Evolutionary conservation across 2,329 filamentous ascomycete genomes (phyloP).

Genomic region (Anisogramma anomala): DNA sequence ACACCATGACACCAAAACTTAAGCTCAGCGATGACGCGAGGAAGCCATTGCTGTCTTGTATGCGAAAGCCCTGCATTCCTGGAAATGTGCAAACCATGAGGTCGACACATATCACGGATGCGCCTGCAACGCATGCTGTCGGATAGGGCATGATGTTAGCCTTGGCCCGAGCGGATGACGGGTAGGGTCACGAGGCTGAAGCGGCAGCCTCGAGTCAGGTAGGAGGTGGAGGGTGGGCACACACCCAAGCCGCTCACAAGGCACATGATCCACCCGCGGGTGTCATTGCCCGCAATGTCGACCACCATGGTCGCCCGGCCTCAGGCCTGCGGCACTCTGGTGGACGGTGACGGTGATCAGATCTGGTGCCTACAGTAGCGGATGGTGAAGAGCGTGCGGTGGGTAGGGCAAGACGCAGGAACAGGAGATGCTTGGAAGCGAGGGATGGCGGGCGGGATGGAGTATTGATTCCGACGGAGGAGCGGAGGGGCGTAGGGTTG

Average conservation of each 20-base stretch:
- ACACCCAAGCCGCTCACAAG: conserved; percentile 64
- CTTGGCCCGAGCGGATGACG: neutral
- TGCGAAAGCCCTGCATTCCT: conserved; percentile 65
- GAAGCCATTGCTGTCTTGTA: conserved; percentile 82
- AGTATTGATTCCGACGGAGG: neutral
- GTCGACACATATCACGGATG: conserved; percentile 80
- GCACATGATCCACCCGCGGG: conserved; percentile 86
- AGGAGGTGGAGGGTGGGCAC: conserved; percentile 20
- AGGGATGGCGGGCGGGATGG: neutral
- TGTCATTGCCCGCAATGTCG: conserved; percentile 58
- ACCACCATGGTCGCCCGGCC: conserved; percentile 27
- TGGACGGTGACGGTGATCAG: conserved; percentile 4
- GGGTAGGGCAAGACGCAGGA: neutral
- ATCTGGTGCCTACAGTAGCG: conserved; percentile 13
- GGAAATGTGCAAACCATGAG: conserved; percentile 61
- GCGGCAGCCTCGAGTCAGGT: neutral
- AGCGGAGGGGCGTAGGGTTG: too few species aligned
- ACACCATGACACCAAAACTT: conserved; percentile 92
- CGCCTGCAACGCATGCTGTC: conserved; percentile 57
- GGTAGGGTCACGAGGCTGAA: neutral
- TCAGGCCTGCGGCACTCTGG: conserved; percentile 10
- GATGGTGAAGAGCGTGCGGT: neutral
- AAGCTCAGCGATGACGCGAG: conserved; percentile 79
- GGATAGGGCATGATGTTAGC: conserved; percentile 10
- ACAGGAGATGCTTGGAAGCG: neutral